phyloP scores from a whole-genome alignment of 495 filamentous ascomycete species.

The Aspergillus cavernicola region DNA sequence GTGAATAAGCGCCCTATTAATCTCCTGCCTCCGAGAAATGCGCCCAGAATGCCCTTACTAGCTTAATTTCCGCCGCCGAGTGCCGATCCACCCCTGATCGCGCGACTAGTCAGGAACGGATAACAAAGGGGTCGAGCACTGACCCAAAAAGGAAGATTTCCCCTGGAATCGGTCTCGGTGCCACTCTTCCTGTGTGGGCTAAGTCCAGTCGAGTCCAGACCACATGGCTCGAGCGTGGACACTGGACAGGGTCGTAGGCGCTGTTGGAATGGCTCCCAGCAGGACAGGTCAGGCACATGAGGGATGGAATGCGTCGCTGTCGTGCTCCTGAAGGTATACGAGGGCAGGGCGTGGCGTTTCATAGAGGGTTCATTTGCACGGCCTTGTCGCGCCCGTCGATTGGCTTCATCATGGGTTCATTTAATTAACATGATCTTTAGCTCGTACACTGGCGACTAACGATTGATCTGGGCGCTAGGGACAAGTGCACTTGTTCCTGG shows the following conservation, averaged over 20 bases:
- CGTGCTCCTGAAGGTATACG: too few species aligned
- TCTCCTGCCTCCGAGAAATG: background rate
- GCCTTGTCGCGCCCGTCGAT: background rate
- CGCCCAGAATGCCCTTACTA: too few species aligned
- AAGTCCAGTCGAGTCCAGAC: background rate
- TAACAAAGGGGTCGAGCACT: constrained; percentile 1
- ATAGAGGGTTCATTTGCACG: background rate
- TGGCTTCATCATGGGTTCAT: background rate
- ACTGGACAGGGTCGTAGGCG: background rate
- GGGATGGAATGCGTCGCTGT: too few species aligned
- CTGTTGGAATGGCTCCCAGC: background rate
- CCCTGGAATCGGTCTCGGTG: background rate
- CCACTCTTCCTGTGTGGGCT: background rate
- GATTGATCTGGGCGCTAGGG: constrained; percentile 8
- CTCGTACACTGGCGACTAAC: constrained; percentile 3
- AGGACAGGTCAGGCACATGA: too few species aligned
- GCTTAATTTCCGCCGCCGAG: constrained; percentile 2
- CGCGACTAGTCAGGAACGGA: constrained; percentile 6
- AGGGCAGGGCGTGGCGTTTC: background rate
- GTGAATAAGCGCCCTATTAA: background rate
- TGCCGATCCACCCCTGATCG: constrained; percentile 7
- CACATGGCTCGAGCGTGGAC: background rate
- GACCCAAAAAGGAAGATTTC: constrained; percentile 3
- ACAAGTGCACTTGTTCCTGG: background rate
- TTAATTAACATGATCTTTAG: constrained; percentile 5